These are phyloP conservation scores for Dissophora ornata DNA, from an alignment of 192 early-diverging fungal species.

Conservation along the genomic window DNA sequence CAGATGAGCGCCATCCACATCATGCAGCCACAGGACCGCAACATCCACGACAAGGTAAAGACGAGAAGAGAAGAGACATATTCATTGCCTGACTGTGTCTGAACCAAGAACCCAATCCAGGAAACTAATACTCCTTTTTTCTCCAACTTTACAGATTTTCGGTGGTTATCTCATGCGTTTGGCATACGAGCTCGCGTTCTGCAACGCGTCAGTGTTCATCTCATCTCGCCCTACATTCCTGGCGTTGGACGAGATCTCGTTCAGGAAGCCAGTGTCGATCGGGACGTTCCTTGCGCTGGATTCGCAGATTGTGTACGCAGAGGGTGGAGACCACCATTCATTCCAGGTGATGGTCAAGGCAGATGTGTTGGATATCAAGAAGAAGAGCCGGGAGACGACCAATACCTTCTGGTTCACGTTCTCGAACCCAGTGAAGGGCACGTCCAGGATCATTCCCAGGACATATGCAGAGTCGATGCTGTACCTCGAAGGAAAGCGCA, in stretches of 20 bases:
- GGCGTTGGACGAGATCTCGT: constrained; percentile 80
- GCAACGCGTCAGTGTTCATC: constrained; percentile 78
- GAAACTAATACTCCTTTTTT: no score
- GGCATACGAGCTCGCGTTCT: constrained; percentile 87
- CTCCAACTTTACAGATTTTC: constrained; percentile 73
- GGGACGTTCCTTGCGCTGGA: constrained; percentile 79
- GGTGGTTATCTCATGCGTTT: constrained; percentile 87
- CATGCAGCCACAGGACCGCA: constrained; percentile 76
- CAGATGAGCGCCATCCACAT: constrained; percentile 76
- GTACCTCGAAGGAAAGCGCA: constrained; percentile 80
- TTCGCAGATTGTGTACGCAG: constrained; percentile 83
- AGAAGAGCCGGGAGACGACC: constrained; percentile 70
- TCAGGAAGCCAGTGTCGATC: constrained; percentile 87
- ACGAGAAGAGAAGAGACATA: no score
- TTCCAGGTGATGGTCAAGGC: constrained; percentile 80
- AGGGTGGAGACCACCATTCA: constrained; percentile 61
- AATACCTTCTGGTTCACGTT: constrained; percentile 94
- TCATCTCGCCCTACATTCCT: constrained; percentile 66
- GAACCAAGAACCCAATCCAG: no score
- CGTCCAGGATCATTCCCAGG: constrained; percentile 76
- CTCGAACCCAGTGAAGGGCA: constrained; percentile 24
- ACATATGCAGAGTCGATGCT: constrained; percentile 88
- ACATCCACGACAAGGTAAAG: constrained; percentile 53
- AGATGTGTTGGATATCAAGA: constrained; percentile 79
- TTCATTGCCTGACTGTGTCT: no score